phyloP scores from a whole-genome alignment of 208 protist genomes.

The Blastocrithidia nonstop region DNA sequence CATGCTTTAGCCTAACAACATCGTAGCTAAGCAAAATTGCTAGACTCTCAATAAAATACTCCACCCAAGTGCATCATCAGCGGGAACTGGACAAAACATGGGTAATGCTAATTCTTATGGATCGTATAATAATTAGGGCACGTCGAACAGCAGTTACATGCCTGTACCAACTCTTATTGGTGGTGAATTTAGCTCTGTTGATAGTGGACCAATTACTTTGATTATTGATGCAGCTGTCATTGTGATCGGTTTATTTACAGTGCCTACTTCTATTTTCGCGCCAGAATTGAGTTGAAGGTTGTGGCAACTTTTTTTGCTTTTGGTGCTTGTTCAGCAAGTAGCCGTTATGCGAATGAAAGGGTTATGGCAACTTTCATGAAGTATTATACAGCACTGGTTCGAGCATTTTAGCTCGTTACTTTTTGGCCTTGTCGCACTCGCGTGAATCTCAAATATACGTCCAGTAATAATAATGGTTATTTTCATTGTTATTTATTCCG shows the following conservation, averaged over 20 bases:
- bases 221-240: too few species aligned
- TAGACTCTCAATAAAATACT: constrained; percentile 15
- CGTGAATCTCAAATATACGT: constrained; percentile 21
- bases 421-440: constrained; percentile 23
- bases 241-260: too few species aligned
- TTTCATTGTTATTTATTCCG: constrained; percentile 28
- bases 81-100: too few species aligned
- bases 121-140: not conserved
- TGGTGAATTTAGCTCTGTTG: constrained; percentile 19
- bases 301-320: constrained; percentile 22
- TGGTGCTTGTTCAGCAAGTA: constrained; percentile 23
- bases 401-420: constrained; percentile 40
- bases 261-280: too few species aligned
- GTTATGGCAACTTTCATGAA: constrained; percentile 23
- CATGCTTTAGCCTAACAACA: constrained; percentile 26
- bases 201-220: too few species aligned
- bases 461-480: constrained; percentile 21
- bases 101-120: not conserved
- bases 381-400: constrained; percentile 18
- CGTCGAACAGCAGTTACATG: too few species aligned
- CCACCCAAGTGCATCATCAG: constrained; percentile 7
- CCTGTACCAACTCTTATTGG: constrained; percentile 5
- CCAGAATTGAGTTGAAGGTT: too few species aligned
- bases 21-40: constrained; percentile 15
- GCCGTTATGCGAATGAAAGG: constrained; percentile 19